Conservation (phyloP, 306 rosid genomes). For the Trichosanthes cucumerina region DNA sequence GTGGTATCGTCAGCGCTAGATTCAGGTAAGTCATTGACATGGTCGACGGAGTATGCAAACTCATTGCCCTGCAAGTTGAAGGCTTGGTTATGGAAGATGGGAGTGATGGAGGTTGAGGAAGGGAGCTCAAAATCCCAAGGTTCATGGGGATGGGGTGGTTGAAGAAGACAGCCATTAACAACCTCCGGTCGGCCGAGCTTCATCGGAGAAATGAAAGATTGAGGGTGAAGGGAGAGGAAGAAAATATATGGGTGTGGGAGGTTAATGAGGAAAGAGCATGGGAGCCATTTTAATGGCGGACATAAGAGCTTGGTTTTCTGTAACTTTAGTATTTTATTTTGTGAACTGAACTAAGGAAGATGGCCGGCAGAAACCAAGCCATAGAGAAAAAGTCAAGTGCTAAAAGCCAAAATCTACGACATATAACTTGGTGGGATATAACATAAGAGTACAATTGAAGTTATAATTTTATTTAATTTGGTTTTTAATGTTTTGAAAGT, state of each 20-base stretch:
- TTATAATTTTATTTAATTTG: background rate
- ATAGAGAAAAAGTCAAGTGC: conserved; percentile 31
- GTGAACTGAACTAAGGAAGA: conserved; percentile 8
- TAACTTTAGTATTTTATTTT: background rate
- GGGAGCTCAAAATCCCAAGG: conserved; percentile 35
- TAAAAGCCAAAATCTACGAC: conserved; percentile 12
- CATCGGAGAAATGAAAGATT: conserved; percentile 16
- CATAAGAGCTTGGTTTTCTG: background rate
- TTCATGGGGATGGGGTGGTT: conserved; percentile 43
- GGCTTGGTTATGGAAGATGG: conserved; percentile 20
- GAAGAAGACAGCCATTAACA: conserved; percentile 30
- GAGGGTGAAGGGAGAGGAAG: conserved; percentile 2
- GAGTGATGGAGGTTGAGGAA: conserved; percentile 26
- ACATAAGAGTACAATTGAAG: background rate
- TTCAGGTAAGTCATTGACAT: conserved; percentile 44
- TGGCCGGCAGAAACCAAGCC: conserved; percentile 71
- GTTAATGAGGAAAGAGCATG: conserved; percentile 21
- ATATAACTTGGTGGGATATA: background rate
- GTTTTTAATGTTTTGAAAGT: background rate
- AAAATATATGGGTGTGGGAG: conserved; percentile 8
- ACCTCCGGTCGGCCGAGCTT: conserved; percentile 42
- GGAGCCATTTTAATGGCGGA: conserved; percentile 32
- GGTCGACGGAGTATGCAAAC: conserved; percentile 55
- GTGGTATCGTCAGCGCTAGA: conserved; percentile 14
- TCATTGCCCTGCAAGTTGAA: conserved; percentile 39